Evolutionary conservation across 306 rosid genomes (phyloP).

Genomic region (Medicago lupulina): DNA sequence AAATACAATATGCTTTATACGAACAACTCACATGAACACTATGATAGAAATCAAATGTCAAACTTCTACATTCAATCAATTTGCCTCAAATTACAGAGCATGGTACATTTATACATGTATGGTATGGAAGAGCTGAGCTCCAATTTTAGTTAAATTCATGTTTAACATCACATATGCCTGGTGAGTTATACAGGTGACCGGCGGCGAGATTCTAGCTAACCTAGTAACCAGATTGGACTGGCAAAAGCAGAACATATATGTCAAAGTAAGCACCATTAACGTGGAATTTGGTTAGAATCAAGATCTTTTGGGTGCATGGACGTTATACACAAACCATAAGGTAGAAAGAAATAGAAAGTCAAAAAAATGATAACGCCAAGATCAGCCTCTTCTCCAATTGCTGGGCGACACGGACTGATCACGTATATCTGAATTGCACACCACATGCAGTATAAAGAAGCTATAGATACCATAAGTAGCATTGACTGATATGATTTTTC

Average conservation of each 20-base stretch:
- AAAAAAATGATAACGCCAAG: slow-evolving; percentile 83
- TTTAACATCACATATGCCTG: background rate
- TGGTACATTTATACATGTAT: background rate
- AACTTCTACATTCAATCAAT: slow-evolving; percentile 9
- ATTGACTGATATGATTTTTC: slow-evolving; percentile 61
- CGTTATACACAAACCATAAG: slow-evolving; percentile 67
- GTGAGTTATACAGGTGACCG: slow-evolving; percentile 4
- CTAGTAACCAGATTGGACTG: background rate
- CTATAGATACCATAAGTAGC: slow-evolving; percentile 59
- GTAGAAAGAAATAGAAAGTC: slow-evolving; percentile 65
- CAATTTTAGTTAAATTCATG: slow-evolving; percentile 12
- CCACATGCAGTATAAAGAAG: slow-evolving; percentile 77
- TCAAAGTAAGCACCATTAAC: slow-evolving; percentile 44
- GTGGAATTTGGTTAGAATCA: slow-evolving; percentile 63
- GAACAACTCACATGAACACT: slow-evolving; percentile 14
- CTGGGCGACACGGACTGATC: slow-evolving; percentile 69
- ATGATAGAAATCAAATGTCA: slow-evolving; percentile 14
- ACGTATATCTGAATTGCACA: slow-evolving; percentile 76
- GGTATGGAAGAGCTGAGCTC: background rate
- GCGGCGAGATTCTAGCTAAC: background rate
- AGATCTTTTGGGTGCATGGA: slow-evolving; percentile 64
- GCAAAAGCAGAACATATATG: slow-evolving; percentile 16
- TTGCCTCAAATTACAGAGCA: slow-evolving; percentile 14
- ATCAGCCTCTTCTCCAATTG: slow-evolving; percentile 96
- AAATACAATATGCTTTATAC: background rate